Conservation (phyloP, 1,139 yeast species). For the Spathaspora sp. region DNA sequence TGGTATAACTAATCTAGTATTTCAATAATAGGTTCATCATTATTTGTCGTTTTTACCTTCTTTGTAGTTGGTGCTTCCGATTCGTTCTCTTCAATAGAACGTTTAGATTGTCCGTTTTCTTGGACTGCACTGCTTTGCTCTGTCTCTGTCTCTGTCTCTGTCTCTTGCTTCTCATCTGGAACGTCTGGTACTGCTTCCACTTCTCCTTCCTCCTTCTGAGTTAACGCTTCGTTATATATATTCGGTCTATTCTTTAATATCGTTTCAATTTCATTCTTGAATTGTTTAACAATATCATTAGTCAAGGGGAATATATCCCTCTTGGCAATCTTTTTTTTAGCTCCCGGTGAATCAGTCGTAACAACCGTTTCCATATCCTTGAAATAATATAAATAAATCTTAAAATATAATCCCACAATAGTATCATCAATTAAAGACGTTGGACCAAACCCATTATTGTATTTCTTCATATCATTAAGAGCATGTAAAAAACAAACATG, state of each 20-base stretch:
- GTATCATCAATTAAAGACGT: constrained; percentile 79
- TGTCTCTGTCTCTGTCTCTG: not conserved
- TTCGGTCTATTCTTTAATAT: constrained; percentile 31
- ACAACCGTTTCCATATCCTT: constrained; percentile 6
- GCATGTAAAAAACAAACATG: constrained; percentile 49
- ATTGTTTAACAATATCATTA: constrained; percentile 31
- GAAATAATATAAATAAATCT: constrained; percentile 37
- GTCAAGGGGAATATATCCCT: constrained; percentile 46
- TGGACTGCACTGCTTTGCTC: not conserved
- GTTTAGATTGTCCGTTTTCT: not conserved
- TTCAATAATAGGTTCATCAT: not conserved
- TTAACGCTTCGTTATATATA: constrained; percentile 28
- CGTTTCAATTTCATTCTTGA: constrained; percentile 32
- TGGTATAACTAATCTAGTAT: constrained; percentile 6
- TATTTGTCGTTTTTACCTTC: not conserved
- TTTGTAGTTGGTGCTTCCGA: not conserved
- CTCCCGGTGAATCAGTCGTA: constrained; percentile 29
- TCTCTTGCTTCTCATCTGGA: not conserved
- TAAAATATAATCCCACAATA: constrained; percentile 60
- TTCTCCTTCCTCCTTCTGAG: not conserved
- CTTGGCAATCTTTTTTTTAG: constrained; percentile 44
- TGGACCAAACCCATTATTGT: constrained; percentile 81
- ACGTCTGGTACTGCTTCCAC: not conserved
- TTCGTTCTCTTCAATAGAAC: not conserved
- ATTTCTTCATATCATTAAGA: constrained; percentile 62